Conservation (phyloP, 257 asterid species). For the Salvia rosmarinus region DNA sequence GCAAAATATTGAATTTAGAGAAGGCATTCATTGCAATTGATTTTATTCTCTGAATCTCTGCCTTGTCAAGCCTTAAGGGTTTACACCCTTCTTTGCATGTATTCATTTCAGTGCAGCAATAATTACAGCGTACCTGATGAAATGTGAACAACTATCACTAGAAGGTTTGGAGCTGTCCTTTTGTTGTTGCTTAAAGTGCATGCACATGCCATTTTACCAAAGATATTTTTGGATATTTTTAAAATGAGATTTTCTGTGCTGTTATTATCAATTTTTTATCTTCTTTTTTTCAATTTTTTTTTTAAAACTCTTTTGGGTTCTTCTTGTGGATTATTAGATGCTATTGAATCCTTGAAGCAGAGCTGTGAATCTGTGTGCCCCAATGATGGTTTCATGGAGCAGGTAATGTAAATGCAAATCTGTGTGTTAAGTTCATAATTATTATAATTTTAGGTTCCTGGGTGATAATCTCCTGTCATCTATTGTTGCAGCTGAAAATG, state of each 20-base stretch:
- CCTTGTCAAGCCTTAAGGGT: constrained; percentile 56
- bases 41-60: constrained; percentile 50
- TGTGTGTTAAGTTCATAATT: constrained; percentile 13
- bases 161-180: constrained; percentile 62
- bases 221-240: not conserved
- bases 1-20: constrained; percentile 29
- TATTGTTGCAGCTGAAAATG: constrained; percentile 74
- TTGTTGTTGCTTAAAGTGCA: constrained; percentile 31
- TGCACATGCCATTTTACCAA: constrained; percentile 28
- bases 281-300: constrained; percentile 1
- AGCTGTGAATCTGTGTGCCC: constrained; percentile 82
- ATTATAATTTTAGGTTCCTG: constrained; percentile 21
- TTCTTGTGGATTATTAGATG: constrained; percentile 55
- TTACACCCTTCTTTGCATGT: constrained; percentile 67
- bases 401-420: constrained; percentile 55
- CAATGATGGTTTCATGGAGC: constrained; percentile 95
- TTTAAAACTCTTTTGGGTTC: not conserved
- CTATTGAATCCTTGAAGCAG: constrained; percentile 79
- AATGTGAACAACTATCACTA: constrained; percentile 77
- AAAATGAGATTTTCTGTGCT: constrained; percentile 24
- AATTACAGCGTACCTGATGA: constrained; percentile 91
- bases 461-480: constrained; percentile 26
- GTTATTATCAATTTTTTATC: not conserved
- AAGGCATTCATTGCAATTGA: constrained; percentile 42
- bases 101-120: constrained; percentile 93